These are phyloP conservation scores for Chamaecyparis obtusa DNA, from an alignment of 75 land plant species.

Conservation along the genomic window DNA sequence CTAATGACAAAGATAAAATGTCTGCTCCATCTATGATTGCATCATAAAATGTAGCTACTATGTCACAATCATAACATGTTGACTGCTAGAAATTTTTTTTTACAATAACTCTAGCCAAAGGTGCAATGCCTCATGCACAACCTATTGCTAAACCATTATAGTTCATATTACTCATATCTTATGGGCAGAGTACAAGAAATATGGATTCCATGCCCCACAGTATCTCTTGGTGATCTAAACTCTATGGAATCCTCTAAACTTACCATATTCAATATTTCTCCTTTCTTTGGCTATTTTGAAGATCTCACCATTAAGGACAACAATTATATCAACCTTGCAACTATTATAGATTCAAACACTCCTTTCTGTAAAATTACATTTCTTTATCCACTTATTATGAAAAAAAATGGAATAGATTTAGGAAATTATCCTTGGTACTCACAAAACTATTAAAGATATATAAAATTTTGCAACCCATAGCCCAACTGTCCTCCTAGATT, in stretches of 20 bases:
- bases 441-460: conserved; percentile 38
- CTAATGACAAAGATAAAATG: too few relatives aligned
- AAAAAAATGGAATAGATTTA: conserved; percentile 1
- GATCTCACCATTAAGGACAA: conserved; percentile 19
- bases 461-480: conserved; percentile 18
- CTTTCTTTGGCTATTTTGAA: conserved; percentile 33
- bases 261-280: neutral
- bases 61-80: too few relatives aligned
- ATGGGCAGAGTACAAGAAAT: conserved; percentile 79
- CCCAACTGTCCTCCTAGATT: conserved; percentile 59
- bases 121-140: conserved; percentile 79
- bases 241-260: conserved; percentile 18
- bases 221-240: conserved; percentile 68
- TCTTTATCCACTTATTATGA: neutral
- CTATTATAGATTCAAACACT: neutral
- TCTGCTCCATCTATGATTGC: too few relatives aligned
- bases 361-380: neutral
- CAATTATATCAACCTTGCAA: neutral
- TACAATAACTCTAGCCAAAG: conserved; percentile 66
- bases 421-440: conserved; percentile 15
- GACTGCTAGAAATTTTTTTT: too few relatives aligned
- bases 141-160: conserved; percentile 62
- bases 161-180: conserved; percentile 45
- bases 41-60: too few relatives aligned
- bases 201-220: conserved; percentile 70